A percentile compares a stretch with the other conserved stretches of the same genome.
phyloP scores from a whole-genome alignment of 2,329 filamentous ascomycete species.

The Fusarium denticulatum region DNA sequence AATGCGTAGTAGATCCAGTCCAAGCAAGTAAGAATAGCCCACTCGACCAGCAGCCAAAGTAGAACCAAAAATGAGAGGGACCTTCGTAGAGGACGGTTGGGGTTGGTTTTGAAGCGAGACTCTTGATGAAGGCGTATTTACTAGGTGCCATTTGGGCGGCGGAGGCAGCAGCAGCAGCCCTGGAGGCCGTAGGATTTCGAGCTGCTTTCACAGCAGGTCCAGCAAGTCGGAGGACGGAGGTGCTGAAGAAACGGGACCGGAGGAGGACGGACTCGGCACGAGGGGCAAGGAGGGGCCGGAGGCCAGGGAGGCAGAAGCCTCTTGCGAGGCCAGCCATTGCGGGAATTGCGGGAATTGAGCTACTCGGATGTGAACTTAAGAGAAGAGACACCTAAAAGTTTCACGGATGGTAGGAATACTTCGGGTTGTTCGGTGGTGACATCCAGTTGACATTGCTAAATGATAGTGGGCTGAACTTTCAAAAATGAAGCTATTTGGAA shows the following conservation, averaged over 20 bases:
- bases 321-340: conserved; percentile 48
- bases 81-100: conserved; percentile 72
- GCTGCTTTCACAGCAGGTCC: conserved; percentile 27
- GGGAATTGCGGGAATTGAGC: conserved; percentile 24
- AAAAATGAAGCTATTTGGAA: conserved; percentile 39
- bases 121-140: conserved; percentile 61
- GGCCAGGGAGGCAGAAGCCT: conserved; percentile 44
- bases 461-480: conserved; percentile 7
- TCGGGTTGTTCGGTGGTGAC: conserved; percentile 7
- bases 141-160: conserved; percentile 38
- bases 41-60: conserved; percentile 67
- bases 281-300: conserved; percentile 39
- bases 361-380: background rate
- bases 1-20: conserved; percentile 49
- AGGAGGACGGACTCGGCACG: conserved; percentile 34
- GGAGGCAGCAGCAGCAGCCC: conserved; percentile 17
- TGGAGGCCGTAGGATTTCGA: conserved; percentile 18
- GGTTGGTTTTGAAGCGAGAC: conserved; percentile 64
- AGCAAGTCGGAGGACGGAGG: conserved; percentile 41
- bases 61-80: conserved; percentile 71
- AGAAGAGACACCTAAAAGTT: background rate
- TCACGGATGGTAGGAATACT: background rate
- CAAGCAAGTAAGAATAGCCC: conserved; percentile 55
- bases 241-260: conserved; percentile 45
- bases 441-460: conserved; percentile 16